Percentiles rank a stretch among this genome's conserved stretches.
phyloP scores from a whole-genome alignment of 768 basidiomycete genomes.

The Psilocybe cubensis region DNA sequence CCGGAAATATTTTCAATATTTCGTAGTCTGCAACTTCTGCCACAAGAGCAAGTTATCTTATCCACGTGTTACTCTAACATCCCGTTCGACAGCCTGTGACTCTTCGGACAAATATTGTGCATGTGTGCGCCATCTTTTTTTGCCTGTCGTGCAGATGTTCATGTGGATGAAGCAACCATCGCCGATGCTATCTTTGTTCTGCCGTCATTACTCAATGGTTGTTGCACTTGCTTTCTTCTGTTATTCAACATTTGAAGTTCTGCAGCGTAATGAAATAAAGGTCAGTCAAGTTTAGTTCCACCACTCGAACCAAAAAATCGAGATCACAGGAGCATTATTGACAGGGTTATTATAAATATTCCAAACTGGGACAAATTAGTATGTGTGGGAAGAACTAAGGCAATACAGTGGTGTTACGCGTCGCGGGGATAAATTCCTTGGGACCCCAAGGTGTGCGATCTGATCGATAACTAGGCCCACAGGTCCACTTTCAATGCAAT shows the following conservation, averaged over 20 bases:
- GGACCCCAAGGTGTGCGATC: constrained; percentile 5
- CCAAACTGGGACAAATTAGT: background rate
- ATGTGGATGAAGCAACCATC: too few relatives aligned
- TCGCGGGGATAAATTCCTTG: constrained; percentile 3
- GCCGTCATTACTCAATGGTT: too few relatives aligned
- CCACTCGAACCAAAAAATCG: background rate
- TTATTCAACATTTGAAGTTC: too few relatives aligned
- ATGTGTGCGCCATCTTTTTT: too few relatives aligned
- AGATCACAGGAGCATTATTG: background rate
- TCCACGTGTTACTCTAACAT: background rate
- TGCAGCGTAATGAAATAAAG: too few relatives aligned
- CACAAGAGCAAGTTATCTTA: too few relatives aligned
- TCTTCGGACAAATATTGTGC: background rate
- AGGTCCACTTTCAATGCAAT: constrained; percentile 27
- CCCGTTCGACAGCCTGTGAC: background rate
- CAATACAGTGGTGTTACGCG: background rate
- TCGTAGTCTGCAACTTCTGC: too few relatives aligned
- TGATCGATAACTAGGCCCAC: constrained; percentile 11
- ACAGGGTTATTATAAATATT: background rate
- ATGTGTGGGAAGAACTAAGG: background rate
- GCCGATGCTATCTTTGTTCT: too few relatives aligned
- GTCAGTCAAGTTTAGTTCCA: too few relatives aligned
- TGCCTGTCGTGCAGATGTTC: too few relatives aligned
- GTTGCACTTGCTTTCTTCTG: too few relatives aligned
- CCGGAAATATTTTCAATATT: too few relatives aligned